Evolutionary conservation across 2,329 filamentous ascomycete species (phyloP).

Genomic region (Leptosphaerulina australis): DNA sequence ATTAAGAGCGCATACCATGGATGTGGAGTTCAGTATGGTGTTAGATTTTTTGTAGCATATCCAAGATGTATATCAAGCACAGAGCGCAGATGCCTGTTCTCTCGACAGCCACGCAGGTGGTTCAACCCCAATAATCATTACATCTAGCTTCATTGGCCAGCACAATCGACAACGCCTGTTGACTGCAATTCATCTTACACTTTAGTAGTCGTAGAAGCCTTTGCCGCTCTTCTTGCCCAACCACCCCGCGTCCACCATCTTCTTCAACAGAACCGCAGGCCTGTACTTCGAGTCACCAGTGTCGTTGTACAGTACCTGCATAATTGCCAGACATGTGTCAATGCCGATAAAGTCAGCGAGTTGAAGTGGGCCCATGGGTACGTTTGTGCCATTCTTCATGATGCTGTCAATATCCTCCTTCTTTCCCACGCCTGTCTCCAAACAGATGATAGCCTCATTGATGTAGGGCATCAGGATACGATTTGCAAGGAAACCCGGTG

Average conservation of each 20-base stretch:
- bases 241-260: conserved; percentile 99
- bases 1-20: conserved; percentile 10
- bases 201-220: conserved; percentile 88
- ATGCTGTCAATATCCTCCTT: conserved; percentile 94
- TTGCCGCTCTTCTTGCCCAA: conserved; percentile 96
- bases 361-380: conserved; percentile 94
- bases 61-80: neutral
- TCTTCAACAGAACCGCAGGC: conserved; percentile 81
- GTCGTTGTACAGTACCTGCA: conserved; percentile 91
- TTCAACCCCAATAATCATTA: too few relatives aligned
- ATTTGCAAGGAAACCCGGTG: conserved; percentile 94
- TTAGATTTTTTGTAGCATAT: conserved; percentile 13
- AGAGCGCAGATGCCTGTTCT: too few relatives aligned
- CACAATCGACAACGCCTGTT: too few relatives aligned
- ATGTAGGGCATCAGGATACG: conserved; percentile 99
- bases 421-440: conserved; percentile 88
- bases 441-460: conserved; percentile 94
- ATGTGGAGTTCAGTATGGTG: conserved; percentile 12
- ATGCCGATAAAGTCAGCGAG: conserved; percentile 97
- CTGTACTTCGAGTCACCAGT: conserved; percentile 96
- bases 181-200: too few relatives aligned
- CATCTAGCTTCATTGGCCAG: too few relatives aligned
- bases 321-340: conserved; percentile 94
- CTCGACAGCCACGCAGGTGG: too few relatives aligned
- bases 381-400: conserved; percentile 99